These are phyloP conservation scores for Calonectria naviculata DNA, from an alignment of 2,329 filamentous ascomycete species.

Conservation along the genomic window DNA sequence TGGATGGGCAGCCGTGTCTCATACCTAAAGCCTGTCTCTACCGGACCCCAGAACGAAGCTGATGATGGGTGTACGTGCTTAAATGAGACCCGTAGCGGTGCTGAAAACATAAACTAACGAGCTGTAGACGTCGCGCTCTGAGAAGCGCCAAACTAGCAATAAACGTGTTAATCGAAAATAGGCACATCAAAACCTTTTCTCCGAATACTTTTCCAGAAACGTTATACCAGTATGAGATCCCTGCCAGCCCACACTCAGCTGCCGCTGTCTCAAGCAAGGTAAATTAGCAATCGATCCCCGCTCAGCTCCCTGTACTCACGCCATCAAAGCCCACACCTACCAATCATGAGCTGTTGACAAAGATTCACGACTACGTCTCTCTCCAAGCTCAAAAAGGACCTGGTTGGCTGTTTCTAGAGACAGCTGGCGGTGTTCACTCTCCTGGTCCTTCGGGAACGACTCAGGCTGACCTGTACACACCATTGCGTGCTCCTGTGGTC, in stretches of 20 bases:
- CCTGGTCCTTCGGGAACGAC: constrained; percentile 80
- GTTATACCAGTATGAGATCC: constrained; percentile 77
- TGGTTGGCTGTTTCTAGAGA: constrained; percentile 80
- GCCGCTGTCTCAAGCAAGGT: constrained; percentile 62
- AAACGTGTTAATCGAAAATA: constrained; percentile 42
- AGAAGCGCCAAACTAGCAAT: not conserved
- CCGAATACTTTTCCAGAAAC: constrained; percentile 59
- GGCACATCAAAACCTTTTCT: constrained; percentile 72
- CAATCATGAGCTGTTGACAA: constrained; percentile 60
- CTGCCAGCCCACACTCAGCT: constrained; percentile 83
- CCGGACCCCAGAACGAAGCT: constrained; percentile 75
- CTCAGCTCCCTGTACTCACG: constrained; percentile 10
- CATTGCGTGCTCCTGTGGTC: constrained; percentile 78
- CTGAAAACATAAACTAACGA: constrained; percentile 21
- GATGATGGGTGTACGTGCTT: constrained; percentile 70
- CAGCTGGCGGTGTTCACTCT: constrained; percentile 84
- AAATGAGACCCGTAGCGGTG: not conserved
- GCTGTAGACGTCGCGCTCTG: constrained; percentile 16
- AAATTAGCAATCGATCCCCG: not conserved
- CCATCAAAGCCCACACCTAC: constrained; percentile 58
- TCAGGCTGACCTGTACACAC: constrained; percentile 82
- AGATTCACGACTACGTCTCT: constrained; percentile 51
- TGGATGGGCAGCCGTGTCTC: constrained; percentile 61
- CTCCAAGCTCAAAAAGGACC: constrained; percentile 57
- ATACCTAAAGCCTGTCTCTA: constrained; percentile 87